A percentile compares a stretch with the other conserved stretches of the same genome.
These are phyloP conservation scores for Lophiostoma macrostomum DNA, from an alignment of 495 filamentous ascomycete species.

Conservation along the genomic window DNA sequence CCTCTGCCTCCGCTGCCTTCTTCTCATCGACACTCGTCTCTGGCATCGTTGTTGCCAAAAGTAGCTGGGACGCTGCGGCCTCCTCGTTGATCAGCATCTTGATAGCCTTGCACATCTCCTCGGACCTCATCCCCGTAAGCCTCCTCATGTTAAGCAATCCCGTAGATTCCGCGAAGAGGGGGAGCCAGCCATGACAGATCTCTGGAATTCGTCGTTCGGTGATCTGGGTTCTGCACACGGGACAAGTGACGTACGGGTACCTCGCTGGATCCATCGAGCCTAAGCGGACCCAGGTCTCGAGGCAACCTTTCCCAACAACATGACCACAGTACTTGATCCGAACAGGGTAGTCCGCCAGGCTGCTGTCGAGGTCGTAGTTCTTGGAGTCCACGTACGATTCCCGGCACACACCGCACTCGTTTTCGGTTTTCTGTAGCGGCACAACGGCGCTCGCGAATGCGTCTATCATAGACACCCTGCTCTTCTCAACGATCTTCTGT, in stretches of 20 bases:
- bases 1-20: not conserved
- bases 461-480: not conserved
- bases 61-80: not conserved
- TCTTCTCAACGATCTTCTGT: not conserved
- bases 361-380: not conserved
- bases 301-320: not conserved
- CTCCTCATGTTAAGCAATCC: not conserved
- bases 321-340: slow-evolving; percentile 2
- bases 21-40: not conserved
- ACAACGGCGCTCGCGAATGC: not conserved
- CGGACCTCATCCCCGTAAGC: not conserved
- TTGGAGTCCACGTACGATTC: not conserved
- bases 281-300: not conserved
- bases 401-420: slow-evolving; percentile 1
- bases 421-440: no score
- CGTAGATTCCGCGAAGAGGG: not conserved
- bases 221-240: not conserved
- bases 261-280: not conserved
- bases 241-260: not conserved
- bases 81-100: not conserved
- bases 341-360: not conserved
- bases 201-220: not conserved
- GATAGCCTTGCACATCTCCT: not conserved
- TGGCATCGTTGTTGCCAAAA: not conserved
- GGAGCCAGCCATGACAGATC: not conserved